phyloP scores from a whole-genome alignment of 2,329 filamentous ascomycete genomes.

The Neodidymelliopsis sp. region DNA sequence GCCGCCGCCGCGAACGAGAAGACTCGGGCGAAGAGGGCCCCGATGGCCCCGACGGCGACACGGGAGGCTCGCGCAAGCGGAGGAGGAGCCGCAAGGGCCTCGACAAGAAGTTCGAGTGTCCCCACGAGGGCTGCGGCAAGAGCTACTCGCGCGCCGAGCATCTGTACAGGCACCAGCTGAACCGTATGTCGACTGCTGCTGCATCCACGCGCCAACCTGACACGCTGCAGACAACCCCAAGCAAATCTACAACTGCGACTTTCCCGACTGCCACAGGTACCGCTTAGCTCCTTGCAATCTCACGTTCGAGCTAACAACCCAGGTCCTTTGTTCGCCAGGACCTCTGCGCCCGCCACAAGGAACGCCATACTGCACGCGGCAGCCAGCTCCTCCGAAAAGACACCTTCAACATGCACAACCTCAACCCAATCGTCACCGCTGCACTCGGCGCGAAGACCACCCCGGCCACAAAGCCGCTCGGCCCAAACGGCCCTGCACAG shows the following conservation, averaged over 20 bases:
- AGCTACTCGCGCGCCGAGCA: slow-evolving; percentile 97
- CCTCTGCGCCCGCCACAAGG: slow-evolving; percentile 74
- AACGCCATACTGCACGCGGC: slow-evolving; percentile 66
- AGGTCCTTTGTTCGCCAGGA: slow-evolving; percentile 92
- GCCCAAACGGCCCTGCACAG: slow-evolving; percentile 23
- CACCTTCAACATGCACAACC: slow-evolving; percentile 63
- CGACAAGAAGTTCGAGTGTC: slow-evolving; percentile 76
- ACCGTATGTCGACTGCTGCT: slow-evolving; percentile 67
- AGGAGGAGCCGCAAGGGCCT: slow-evolving; percentile 78
- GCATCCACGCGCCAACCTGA: slow-evolving; percentile 18
- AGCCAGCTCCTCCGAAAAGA: slow-evolving; percentile 80
- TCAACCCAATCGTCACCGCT: slow-evolving; percentile 52
- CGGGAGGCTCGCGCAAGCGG: slow-evolving; percentile 60
- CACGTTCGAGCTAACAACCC: neutral
- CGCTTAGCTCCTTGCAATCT: too few species aligned
- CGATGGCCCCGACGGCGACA: slow-evolving; percentile 34
- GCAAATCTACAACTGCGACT: slow-evolving; percentile 93
- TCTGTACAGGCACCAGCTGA: slow-evolving; percentile 93
- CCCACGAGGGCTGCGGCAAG: slow-evolving; percentile 87
- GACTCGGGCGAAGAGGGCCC: slow-evolving; percentile 39
- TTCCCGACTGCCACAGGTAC: slow-evolving; percentile 77
- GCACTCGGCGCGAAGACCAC: slow-evolving; percentile 46
- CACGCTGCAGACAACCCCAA: slow-evolving; percentile 77
- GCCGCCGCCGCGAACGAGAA: slow-evolving; percentile 48
- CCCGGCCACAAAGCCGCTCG: slow-evolving; percentile 25